phyloP scores from a whole-genome alignment of 2,329 filamentous ascomycete genomes.

The Colletotrichum graminicola region DNA sequence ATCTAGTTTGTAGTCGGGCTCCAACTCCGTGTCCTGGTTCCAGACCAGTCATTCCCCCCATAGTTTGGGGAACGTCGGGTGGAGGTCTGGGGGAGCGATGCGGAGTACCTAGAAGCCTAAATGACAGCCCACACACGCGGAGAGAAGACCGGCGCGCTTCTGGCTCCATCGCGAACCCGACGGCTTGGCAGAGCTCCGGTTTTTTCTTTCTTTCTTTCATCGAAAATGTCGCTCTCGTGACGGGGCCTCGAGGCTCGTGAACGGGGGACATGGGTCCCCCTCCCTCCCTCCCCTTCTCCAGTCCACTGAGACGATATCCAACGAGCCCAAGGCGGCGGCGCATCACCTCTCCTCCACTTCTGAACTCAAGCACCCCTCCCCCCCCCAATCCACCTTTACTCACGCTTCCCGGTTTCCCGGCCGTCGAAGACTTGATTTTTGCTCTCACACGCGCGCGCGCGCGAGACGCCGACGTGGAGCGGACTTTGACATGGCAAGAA shows the following conservation, averaged over 20 bases:
- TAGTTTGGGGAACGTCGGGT: not conserved
- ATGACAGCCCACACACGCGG: not conserved
- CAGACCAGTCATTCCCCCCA: not conserved
- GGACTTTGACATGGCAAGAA: no score
- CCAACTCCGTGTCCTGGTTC: not conserved
- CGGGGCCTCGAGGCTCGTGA: no score
- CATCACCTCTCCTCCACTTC: no score
- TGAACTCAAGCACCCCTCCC: no score
- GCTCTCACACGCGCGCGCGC: no score
- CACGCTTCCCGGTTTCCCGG: no score
- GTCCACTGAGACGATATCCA: not conserved
- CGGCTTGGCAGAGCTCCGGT: constrained; percentile 4
- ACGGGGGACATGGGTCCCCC: no score
- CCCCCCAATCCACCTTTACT: no score
- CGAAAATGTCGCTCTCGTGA: not conserved
- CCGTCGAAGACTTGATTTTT: no score
- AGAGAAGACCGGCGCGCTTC: constrained; percentile 9
- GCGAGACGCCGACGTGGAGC: not conserved
- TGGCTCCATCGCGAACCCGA: constrained; percentile 18
- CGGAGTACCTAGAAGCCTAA: not conserved
- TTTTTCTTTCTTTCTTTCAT: not conserved
- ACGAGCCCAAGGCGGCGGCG: not conserved
- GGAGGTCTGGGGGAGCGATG: not conserved
- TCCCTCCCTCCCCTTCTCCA: no score
- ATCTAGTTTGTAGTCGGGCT: not conserved